Evolutionary conservation across 768 basidiomycete genomes (phyloP), one percentile per base, ranked within the genome.

Genomic region (Lactifluus hygrophoroides): DNA sequence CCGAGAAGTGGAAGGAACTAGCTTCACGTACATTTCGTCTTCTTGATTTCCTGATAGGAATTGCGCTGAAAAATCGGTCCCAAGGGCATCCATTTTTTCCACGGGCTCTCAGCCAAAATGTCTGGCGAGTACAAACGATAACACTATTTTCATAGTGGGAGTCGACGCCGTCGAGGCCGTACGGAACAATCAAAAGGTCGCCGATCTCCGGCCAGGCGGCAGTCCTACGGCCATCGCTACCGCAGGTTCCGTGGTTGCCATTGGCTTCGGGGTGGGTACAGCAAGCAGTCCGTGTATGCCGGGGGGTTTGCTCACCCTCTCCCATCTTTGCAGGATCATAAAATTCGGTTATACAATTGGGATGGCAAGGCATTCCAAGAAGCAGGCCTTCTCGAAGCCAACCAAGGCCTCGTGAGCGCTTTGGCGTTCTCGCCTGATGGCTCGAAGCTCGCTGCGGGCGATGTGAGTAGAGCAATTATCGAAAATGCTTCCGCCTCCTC

Each of bases 381-480:
- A 67, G 69, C 67, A 28, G 79, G 71, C 0, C 74, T 80, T 2
- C 73, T 89, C 9, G 83, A 86, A 61, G 83, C 82, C 32, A 87
- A 88, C 69, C 80, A 80, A 63, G 88, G 84, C 14, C 73, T 80
- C 7, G 74, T 97, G 19, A 85, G 84, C 42, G 83, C 83, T 0
- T 69, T 97, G 6, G 81, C 88, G 0, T 88, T 96, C 72, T 89
- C 90, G 0, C 81, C 84, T 0, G 84, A 95, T 69, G 89, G 88
- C 0, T 74, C 72, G 21, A 72, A 83, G 37, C 76, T 98, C 11
- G 91, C 88, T 53, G 79, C 85, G 6, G 95, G 94, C 47, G 93
- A 97, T 72, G 93, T 94, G 65, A 71, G 89, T 78, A 9, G n/a
- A n/a, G n/a, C n/a, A n/a, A n/a, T n/a, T 7, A 5, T n/a, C 17